These are phyloP conservation scores for Oryza punctata DNA, from an alignment of 176 grass and related monocot species.

Conservation along the genomic window DNA sequence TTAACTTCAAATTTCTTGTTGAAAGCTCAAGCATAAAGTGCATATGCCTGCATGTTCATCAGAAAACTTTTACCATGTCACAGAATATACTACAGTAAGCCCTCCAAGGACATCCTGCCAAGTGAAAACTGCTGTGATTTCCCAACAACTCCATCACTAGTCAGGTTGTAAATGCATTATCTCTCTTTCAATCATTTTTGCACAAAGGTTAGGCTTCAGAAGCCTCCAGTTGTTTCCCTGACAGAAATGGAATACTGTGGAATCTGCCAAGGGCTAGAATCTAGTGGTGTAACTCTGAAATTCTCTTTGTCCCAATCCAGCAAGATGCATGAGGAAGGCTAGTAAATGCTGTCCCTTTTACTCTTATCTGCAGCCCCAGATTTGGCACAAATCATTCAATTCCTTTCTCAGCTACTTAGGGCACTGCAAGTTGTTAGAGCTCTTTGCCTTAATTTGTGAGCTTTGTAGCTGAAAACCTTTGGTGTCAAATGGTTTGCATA, in stretches of 20 bases:
- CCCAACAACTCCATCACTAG: slow-evolving; percentile 21
- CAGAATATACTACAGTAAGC: slow-evolving; percentile 26
- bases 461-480: background rate
- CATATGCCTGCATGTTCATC: background rate
- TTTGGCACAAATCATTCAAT: background rate
- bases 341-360: background rate
- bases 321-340: background rate
- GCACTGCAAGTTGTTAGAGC: background rate
- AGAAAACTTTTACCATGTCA: slow-evolving; percentile 14
- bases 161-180: background rate
- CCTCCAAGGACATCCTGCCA: slow-evolving; percentile 23
- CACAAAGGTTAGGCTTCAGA: slow-evolving; percentile 23
- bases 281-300: slow-evolving; percentile 37
- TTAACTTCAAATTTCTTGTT: background rate
- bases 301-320: slow-evolving; percentile 9
- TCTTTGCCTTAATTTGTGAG: background rate
- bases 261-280: slow-evolving; percentile 51
- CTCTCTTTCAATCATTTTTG: slow-evolving; percentile 23
- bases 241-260: slow-evolving; percentile 44
- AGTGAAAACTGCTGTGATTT: slow-evolving; percentile 25
- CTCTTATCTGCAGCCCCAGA: slow-evolving; percentile 39
- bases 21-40: background rate
- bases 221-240: slow-evolving; percentile 16
- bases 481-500: too few relatives aligned
- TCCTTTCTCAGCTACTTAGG: background rate